Evolutionary conservation across 345 rosid species (phyloP).

Genomic region (Eucalyptus regnans): DNA sequence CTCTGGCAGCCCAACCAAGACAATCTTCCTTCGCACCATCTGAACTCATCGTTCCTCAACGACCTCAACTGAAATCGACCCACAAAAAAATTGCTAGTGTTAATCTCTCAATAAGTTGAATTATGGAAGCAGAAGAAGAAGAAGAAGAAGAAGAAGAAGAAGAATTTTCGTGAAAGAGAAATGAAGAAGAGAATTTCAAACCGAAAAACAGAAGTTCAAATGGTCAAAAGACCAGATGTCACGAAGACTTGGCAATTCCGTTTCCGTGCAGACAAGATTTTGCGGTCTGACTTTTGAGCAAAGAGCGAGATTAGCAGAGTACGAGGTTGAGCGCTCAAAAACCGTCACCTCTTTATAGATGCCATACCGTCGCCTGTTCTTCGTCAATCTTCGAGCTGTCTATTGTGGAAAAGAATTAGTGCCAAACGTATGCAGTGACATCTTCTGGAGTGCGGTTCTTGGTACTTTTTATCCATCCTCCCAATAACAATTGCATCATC

Average conservation of each 20-base stretch:
- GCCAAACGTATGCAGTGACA: neutral
- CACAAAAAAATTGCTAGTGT: neutral
- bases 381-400: neutral
- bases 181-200: neutral
- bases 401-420: too few relatives aligned
- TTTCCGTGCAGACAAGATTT: neutral
- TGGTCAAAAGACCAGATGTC: neutral
- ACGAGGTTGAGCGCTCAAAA: neutral
- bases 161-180: neutral
- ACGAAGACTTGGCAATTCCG: neutral
- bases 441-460: neutral
- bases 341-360: neutral
- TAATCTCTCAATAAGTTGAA: neutral
- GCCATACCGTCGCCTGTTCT: neutral
- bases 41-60: slow-evolving; percentile 16
- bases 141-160: neutral
- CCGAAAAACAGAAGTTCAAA: neutral
- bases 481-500: neutral
- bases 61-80: neutral
- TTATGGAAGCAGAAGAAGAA: neutral
- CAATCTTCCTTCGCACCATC: slow-evolving; percentile 22
- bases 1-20: slow-evolving; percentile 72
- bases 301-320: neutral
- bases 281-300: too few relatives aligned
- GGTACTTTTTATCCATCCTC: neutral